Evolutionary conservation across 257 asterid species (phyloP), one percentile per base, ranked within the genome.

Genomic region (Ajuga chamaepitys): DNA sequence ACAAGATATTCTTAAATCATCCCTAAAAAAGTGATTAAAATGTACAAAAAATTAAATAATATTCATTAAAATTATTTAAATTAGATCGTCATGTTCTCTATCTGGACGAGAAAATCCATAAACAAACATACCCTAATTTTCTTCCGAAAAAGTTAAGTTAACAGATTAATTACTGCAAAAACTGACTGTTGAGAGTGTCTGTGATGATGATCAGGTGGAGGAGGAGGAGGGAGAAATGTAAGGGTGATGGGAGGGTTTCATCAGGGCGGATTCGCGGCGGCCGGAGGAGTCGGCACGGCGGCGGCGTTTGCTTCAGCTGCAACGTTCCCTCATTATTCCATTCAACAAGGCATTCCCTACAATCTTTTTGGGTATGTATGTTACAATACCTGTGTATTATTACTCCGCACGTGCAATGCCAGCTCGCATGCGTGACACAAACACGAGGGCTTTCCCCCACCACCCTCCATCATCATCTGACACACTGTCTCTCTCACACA

Each of bases 321-420:
- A 67, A 70, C 85, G 32, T 89, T 82, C 78, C 96, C 97, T 57
- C 96, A 89, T 71, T 93, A 93, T 75, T 83, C 91, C 75, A 79
- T 93, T 73, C 98, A 89, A 65, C 98, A 93, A 82, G 97, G 96
- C 59, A 80, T 93, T 61, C 99, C 99, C 71, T 93, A 87, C 83
- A 92, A 84, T 75, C 85, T 85, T 41, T 93, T 89, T 72, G 98
- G 97, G 97, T 92, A 78, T 25, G 80, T 40, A 22, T 22, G 3
- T 7, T 0, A 3, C 16, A 3, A 11, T 10, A 35, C 54, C 5
- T 64, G 20, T 37, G 6, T 18, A n/a, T 42, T 14, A 25, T 17
- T 34, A 24, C 56, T 18, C n/a, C 44, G 65, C 95, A 87, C 86
- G 85, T 83, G 87, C 76, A 72, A 68, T 83, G 86, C 85, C 94